A percentile compares a stretch with the other conserved stretches of the same genome.
Conservation (phyloP, 495 filamentous ascomycete genomes). For the Cudoniella acicularis region DNA sequence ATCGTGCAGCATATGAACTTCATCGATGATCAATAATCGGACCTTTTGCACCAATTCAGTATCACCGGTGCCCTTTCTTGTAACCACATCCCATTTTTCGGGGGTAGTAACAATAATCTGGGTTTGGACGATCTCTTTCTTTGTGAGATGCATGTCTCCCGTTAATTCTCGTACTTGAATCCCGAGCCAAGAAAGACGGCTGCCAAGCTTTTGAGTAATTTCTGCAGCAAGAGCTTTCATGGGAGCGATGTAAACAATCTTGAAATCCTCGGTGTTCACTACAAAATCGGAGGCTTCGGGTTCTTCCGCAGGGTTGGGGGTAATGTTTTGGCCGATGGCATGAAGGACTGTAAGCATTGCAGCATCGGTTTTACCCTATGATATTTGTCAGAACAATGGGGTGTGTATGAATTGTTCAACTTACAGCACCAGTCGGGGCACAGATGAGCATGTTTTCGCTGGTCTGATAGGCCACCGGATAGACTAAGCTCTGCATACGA, state of each 20-base stretch:
- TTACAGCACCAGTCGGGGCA: constrained; percentile 87
- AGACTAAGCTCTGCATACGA: constrained; percentile 95
- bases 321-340: constrained; percentile 77
- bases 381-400: background rate
- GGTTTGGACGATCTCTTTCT: constrained; percentile 89
- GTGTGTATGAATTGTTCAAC: constrained; percentile 9
- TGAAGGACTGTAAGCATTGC: constrained; percentile 96
- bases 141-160: constrained; percentile 97
- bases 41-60: constrained; percentile 98
- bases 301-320: constrained; percentile 73
- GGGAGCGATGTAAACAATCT: constrained; percentile 95
- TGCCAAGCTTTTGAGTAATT: constrained; percentile 92
- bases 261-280: constrained; percentile 84
- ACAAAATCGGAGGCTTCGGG: constrained; percentile 69
- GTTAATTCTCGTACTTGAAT: constrained; percentile 88
- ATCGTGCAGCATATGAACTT: constrained; percentile 99
- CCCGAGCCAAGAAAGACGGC: constrained; percentile 87
- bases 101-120: constrained; percentile 99
- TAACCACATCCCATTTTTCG: constrained; percentile 99
- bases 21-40: constrained; percentile 92
- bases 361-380: constrained; percentile 87
- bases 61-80: constrained; percentile 92
- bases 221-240: constrained; percentile 98
- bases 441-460: constrained; percentile 99
- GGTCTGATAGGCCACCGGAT: constrained; percentile 91